phyloP scores from a whole-genome alignment of 2,329 filamentous ascomycete genomes.

The Exophiala aquamarina region DNA sequence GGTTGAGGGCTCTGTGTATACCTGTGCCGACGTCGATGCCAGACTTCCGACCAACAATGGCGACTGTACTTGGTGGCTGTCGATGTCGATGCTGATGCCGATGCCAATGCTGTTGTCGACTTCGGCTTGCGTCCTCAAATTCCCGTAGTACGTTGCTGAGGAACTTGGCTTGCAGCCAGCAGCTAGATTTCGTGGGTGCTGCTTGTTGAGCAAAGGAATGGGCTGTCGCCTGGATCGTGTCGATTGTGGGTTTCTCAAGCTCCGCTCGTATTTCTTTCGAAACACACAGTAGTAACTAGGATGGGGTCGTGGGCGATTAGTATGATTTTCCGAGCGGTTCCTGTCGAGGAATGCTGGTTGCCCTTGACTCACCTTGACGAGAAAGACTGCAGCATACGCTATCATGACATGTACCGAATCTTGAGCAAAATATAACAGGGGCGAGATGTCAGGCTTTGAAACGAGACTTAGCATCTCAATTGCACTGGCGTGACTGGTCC shows the following conservation, averaged over 20 bases:
- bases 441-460: slow-evolving; percentile 26
- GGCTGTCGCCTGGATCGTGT: slow-evolving; percentile 4
- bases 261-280: background rate
- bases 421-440: slow-evolving; percentile 41
- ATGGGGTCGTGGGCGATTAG: background rate
- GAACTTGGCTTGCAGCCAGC: slow-evolving; percentile 25
- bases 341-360: too few species aligned
- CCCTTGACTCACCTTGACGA: slow-evolving; percentile 35
- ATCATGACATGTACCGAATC: slow-evolving; percentile 46
- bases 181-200: slow-evolving; percentile 24
- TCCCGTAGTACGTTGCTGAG: slow-evolving; percentile 25
- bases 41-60: too few species aligned
- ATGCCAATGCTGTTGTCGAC: too few species aligned
- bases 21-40: too few species aligned
- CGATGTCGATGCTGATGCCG: too few species aligned
- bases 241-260: background rate
- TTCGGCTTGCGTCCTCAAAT: slow-evolving; percentile 18
- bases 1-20: too few species aligned
- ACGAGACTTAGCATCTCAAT: slow-evolving; percentile 37
- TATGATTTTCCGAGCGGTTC: background rate
- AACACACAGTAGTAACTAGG: slow-evolving; percentile 4
- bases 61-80: too few species aligned
- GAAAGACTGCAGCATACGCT: slow-evolving; percentile 42
- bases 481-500: slow-evolving; percentile 30
- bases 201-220: slow-evolving; percentile 19